Evolutionary conservation across 129 eudicot genomes (phyloP), one percentile per base, ranked within the genome.

Genomic region (Helianthus annuus): DNA sequence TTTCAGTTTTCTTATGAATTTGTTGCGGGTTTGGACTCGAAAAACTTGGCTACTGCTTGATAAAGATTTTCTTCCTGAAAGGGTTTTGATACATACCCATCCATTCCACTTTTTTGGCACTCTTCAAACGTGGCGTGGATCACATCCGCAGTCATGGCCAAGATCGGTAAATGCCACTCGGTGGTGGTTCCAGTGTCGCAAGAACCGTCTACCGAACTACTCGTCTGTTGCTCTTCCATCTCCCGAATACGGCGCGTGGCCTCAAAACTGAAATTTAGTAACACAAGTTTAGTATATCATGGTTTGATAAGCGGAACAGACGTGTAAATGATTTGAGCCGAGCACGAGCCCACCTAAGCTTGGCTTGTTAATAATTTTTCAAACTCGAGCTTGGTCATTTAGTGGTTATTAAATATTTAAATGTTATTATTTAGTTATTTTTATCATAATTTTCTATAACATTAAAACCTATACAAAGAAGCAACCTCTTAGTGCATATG

Each of bases 131-230:
- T 91, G 16, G 96, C 97, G 12, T 91, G 92, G 71, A 91, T 88
- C 27, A 91, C 97, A 76, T 91, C 97, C 4, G 97, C 97, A 3
- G 97, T 91, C 97, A 91, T 91, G 60, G 97, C 97, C 66, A 91
- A 65, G 57, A 91, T 83, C 12, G 97, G 97, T 42, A 91, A 67
- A 68, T 91, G 97, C 83, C 86, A 82, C 45, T 32, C 36, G 36
- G 36, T 32, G 36, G 36, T 32, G 36, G 54, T 79, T 19, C 29
- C 64, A 38, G 29, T 48, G 51, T 57, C 55, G 48, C 79, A 70
- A 7, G 13, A 36, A 27, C 59, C 71, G 0, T 36, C 53, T 45
- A 32, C 4, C 36, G 4, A 3, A 32, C 36, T 4, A 32, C 4
- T 32, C 36, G 36, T 32, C 4, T 19, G 73, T 59, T 64, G 78